These are phyloP conservation scores for Plantago rigida DNA, from an alignment of 305 asterid species.

Conservation along the genomic window DNA sequence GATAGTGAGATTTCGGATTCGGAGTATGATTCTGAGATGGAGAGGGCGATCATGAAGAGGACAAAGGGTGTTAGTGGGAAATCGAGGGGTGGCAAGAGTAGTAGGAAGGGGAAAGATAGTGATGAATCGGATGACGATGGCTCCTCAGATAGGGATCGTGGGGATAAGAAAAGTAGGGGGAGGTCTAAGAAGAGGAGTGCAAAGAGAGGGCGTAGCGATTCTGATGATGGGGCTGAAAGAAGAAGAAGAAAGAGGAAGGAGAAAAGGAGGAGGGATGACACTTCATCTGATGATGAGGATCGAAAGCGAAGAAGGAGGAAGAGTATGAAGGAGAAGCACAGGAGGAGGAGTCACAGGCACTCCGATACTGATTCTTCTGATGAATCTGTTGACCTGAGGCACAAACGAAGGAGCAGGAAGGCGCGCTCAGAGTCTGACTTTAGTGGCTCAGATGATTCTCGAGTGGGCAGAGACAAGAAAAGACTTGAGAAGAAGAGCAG, in stretches of 20 bases:
- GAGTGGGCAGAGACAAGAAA: constrained; percentile 65
- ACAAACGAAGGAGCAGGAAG: constrained; percentile 33
- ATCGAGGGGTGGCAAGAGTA: constrained; percentile 28
- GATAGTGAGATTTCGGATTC: constrained; percentile 76
- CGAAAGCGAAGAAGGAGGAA: constrained; percentile 37
- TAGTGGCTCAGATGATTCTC: constrained; percentile 47
- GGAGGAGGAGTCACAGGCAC: constrained; percentile 55
- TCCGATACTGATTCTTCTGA: constrained; percentile 44
- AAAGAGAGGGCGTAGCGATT: constrained; percentile 45
- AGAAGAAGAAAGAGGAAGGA: constrained; percentile 48
- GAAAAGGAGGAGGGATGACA: constrained; percentile 52
- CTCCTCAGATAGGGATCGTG: constrained; percentile 33
- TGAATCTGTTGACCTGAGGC: constrained; percentile 32
- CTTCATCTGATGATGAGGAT: constrained; percentile 43
- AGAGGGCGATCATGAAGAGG: constrained; percentile 54
- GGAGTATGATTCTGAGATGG: constrained; percentile 78
- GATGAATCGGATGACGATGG: constrained; percentile 40
- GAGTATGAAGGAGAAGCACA: constrained; percentile 59
- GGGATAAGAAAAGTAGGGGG: constrained; percentile 43
- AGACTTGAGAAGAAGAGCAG: constrained; percentile 58
- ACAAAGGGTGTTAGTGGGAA: constrained; percentile 35
- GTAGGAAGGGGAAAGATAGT: constrained; percentile 33
- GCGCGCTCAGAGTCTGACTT: constrained; percentile 43
- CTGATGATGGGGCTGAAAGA: constrained; percentile 52
- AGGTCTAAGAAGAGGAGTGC: constrained; percentile 53